Conservation (phyloP, 2,329 filamentous ascomycete species). For the Aspergillus neoniger region DNA sequence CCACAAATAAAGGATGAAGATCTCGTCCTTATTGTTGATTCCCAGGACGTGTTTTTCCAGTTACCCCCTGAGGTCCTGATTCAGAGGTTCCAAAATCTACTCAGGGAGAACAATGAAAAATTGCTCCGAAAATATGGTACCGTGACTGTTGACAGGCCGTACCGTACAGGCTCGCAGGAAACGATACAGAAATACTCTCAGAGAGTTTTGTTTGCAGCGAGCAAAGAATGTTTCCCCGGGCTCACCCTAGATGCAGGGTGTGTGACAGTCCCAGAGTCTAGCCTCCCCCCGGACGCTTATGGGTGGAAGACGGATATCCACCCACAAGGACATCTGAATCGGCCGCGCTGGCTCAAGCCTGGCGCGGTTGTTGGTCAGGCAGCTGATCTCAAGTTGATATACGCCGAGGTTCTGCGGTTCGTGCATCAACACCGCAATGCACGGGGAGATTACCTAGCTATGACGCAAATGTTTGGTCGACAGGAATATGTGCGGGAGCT, state of each 20-base stretch:
- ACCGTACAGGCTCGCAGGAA: constrained; percentile 23
- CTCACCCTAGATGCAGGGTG: constrained; percentile 52
- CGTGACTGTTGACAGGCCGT: constrained; percentile 25
- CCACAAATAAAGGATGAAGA: constrained; percentile 59
- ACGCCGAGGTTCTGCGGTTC: constrained; percentile 45
- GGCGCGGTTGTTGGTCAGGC: constrained; percentile 55
- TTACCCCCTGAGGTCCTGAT: constrained; percentile 65
- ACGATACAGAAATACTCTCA: constrained; percentile 50
- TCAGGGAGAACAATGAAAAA: constrained; percentile 56
- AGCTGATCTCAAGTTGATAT: constrained; percentile 51
- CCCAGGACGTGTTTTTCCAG: constrained; percentile 66
- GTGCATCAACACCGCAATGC: constrained; percentile 35
- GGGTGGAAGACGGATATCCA: constrained; percentile 46
- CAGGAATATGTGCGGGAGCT: constrained; percentile 55
- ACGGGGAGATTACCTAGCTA: constrained; percentile 48
- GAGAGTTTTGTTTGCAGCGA: constrained; percentile 58
- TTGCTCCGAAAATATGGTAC: constrained; percentile 54
- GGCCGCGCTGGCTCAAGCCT: constrained; percentile 53
- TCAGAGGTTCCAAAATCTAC: constrained; percentile 60
- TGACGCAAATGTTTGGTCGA: constrained; percentile 55
- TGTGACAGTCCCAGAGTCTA: constrained; percentile 54
- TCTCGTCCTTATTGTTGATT: constrained; percentile 65
- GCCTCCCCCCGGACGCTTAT: constrained; percentile 53
- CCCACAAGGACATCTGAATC: constrained; percentile 39
- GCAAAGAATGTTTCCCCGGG: constrained; percentile 55